Base-by-base conservation (phyloP, 2,329 filamentous ascomycete genomes). In the Neofusicoccum sp. region DNA sequence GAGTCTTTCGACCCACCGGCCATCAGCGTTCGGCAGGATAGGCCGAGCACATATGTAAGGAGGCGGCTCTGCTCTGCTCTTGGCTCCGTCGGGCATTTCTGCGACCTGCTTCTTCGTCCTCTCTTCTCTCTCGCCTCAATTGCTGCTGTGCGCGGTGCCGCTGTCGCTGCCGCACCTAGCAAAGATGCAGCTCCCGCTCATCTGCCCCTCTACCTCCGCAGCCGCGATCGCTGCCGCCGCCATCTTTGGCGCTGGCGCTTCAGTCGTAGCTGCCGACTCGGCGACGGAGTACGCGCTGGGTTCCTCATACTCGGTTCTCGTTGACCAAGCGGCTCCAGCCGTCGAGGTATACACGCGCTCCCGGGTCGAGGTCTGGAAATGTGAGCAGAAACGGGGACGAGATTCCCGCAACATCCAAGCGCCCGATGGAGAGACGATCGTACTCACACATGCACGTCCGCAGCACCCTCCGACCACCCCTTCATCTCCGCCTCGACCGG, bases 401-500 rank as follows among this genome's bases (percentile, higher is more conserved):
- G n/a, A n/a, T n/a, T n/a, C n/a, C n/a, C n/a, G n/a, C 16, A 24
- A 16, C 14, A 33, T 3, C 28, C 26, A 48, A 33, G 24, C 16
- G 7, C 12, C 9, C n/a, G 20, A n/a, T 16, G 14, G 3, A 31
- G n/a, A n/a, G n/a, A n/a, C n/a, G n/a, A n/a, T n/a, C n/a, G n/a
- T n/a, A n/a, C n/a, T n/a, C n/a, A n/a, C 38, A 16, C 11, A 43
- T 20, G 5, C 8, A 2, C 12, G 9, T 26, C 40, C 4, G 26
- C 49, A 61, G 59, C 59, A 9, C 59, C 48, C 14, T 34, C 41
- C 6, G 20, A 24, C 41, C 11, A 24, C 31, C 49, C 59, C 59
- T 24, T 61, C 59, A 61, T 61, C 48, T 30, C 59, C 41, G 59
- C 34, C 31, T 56, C 59, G 7, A 48, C 49, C 24, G 34, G 43